Evolutionary conservation across 2,329 filamentous ascomycete species (phyloP).

Genomic region (Fusarium buxicola): DNA sequence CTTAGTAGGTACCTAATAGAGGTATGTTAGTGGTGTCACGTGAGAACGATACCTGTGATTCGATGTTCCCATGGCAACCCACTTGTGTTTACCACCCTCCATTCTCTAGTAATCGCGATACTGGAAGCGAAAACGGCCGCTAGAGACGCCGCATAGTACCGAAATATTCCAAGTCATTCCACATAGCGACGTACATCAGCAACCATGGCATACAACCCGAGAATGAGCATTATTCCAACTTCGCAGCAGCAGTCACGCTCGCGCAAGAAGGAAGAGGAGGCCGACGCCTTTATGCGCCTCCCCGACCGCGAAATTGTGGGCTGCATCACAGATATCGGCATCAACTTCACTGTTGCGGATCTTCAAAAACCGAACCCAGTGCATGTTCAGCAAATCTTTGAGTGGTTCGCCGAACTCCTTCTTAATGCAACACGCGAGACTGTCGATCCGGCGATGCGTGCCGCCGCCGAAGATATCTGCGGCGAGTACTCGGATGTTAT

Average conservation of each 20-base stretch:
- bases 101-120: constrained; percentile 24
- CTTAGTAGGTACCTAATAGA: no score
- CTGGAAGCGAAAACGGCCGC: constrained; percentile 9
- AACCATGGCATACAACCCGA: constrained; percentile 68
- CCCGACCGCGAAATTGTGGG: constrained; percentile 86
- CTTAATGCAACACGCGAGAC: constrained; percentile 94
- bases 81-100: constrained; percentile 38
- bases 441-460: constrained; percentile 94
- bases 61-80: constrained; percentile 44
- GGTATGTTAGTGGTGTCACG: constrained; percentile 27
- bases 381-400: constrained; percentile 96
- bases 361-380: constrained; percentile 93
- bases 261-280: constrained; percentile 70
- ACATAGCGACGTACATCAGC: constrained; percentile 3
- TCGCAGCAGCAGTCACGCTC: constrained; percentile 63
- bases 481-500: constrained; percentile 87
- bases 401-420: constrained; percentile 95
- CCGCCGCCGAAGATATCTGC: constrained; percentile 87
- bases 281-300: constrained; percentile 70
- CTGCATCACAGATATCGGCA: constrained; percentile 97
- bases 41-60: constrained; percentile 12
- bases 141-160: constrained; percentile 7
- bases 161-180: constrained; percentile 3
- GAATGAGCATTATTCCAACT: constrained; percentile 70
- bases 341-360: constrained; percentile 86